These are phyloP conservation scores for Pseudonitzschia pungens DNA, from an alignment of 108 stramenopile genomes.

Conservation along the genomic window DNA sequence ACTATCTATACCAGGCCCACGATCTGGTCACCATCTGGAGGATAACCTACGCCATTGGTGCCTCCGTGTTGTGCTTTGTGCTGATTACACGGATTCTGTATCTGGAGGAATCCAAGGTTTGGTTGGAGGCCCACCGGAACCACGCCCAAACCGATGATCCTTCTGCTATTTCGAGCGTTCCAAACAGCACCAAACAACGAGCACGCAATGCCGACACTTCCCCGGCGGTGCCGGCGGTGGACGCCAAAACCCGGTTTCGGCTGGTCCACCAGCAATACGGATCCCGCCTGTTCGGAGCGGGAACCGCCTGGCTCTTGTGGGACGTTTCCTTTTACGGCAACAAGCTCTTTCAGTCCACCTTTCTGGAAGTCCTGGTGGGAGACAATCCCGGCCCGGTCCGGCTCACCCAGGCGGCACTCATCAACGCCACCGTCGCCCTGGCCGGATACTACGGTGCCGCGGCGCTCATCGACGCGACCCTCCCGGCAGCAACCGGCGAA, in stretches of 20 bases:
- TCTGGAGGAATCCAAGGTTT: constrained; percentile 60
- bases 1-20: constrained; percentile 13
- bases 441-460: constrained; percentile 76
- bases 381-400: constrained; percentile 40
- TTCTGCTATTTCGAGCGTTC: neutral
- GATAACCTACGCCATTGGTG: constrained; percentile 52
- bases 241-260: neutral
- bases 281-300: constrained; percentile 61
- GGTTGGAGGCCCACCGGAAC: constrained; percentile 25
- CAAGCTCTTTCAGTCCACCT: constrained; percentile 69
- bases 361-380: constrained; percentile 61
- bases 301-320: constrained; percentile 68
- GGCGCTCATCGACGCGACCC: constrained; percentile 48
- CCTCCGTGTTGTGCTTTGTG: constrained; percentile 19
- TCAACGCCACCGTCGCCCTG: constrained; percentile 74
- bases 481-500: neutral
- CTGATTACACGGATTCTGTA: constrained; percentile 35
- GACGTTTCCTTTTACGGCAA: constrained; percentile 84
- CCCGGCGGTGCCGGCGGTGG: neutral
- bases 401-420: constrained; percentile 47
- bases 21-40: constrained; percentile 57
- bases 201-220: neutral
- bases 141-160: no score
- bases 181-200: neutral
- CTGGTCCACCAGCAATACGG: constrained; percentile 46